Conservation (phyloP, 768 basidiomycete species). For the Glaciozyma antarctica region DNA sequence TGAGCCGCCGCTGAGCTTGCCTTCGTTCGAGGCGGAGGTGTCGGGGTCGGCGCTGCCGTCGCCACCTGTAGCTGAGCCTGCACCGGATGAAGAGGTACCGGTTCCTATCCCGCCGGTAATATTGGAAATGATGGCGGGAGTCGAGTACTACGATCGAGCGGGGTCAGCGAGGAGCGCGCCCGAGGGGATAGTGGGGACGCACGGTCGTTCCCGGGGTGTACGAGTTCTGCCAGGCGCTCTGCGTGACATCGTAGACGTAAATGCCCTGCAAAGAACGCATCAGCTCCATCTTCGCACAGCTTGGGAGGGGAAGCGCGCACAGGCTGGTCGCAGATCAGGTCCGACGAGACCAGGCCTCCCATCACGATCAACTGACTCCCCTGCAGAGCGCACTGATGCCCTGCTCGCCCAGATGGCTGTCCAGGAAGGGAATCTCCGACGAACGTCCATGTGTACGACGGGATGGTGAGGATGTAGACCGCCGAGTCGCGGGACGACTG, state of each 20-base stretch:
- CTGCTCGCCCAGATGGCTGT: slow-evolving; percentile 16
- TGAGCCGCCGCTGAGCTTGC: background rate
- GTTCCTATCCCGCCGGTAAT: slow-evolving; percentile 32
- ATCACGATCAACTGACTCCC: slow-evolving; percentile 31
- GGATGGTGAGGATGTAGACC: slow-evolving; percentile 28
- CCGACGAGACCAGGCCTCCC: slow-evolving; percentile 20
- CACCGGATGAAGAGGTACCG: slow-evolving; percentile 11
- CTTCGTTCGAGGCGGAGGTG: slow-evolving; percentile 11
- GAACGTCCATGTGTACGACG: slow-evolving; percentile 22
- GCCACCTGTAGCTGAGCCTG: slow-evolving; percentile 21
- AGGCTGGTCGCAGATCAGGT: slow-evolving; percentile 32
- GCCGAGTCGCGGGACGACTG: slow-evolving; percentile 24
- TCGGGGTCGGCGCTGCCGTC: slow-evolving; percentile 16
- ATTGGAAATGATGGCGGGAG: slow-evolving; percentile 26
- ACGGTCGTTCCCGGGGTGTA: slow-evolving; percentile 8
- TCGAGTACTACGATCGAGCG: slow-evolving; percentile 4
- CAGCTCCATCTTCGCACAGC: too few relatives aligned
- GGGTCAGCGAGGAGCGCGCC: background rate
- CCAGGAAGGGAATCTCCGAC: slow-evolving; percentile 18
- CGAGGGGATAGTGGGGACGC: background rate
- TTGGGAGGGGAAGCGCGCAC: background rate
- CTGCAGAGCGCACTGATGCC: slow-evolving; percentile 19
- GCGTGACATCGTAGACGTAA: slow-evolving; percentile 13
- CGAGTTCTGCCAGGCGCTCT: slow-evolving; percentile 3
- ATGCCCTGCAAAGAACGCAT: slow-evolving; percentile 7